Evolutionary conservation across 257 asterid species (phyloP).

Genomic region (Solanum corneliomulleri): DNA sequence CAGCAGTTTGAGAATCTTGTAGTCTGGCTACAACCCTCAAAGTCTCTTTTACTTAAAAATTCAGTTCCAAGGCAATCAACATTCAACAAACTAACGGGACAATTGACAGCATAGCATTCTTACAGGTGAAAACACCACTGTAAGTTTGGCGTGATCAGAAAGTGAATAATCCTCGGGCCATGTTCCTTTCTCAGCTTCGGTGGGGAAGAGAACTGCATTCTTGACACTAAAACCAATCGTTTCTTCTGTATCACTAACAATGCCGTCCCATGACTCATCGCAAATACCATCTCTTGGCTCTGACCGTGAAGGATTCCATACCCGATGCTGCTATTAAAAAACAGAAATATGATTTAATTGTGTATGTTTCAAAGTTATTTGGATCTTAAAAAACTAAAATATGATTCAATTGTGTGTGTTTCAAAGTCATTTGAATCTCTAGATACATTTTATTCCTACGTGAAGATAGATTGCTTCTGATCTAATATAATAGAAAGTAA

Average conservation of each 20-base stretch:
- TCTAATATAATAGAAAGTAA: not conserved
- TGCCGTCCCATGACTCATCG: slow-evolving; percentile 25
- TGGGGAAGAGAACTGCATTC: slow-evolving; percentile 88
- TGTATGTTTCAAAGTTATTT: not conserved
- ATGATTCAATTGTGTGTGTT: not conserved
- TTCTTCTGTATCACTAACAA: slow-evolving; percentile 44
- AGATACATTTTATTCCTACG: not conserved
- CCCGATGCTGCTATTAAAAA: slow-evolving; percentile 44
- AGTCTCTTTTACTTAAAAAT: not conserved
- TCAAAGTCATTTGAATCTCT: not conserved
- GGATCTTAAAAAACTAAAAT: not conserved
- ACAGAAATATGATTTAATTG: not conserved
- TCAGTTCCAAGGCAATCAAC: not conserved
- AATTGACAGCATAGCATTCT: slow-evolving; percentile 75
- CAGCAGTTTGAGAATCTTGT: not conserved
- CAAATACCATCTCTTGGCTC: slow-evolving; percentile 33
- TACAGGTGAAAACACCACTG: slow-evolving; percentile 85
- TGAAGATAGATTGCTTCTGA: not conserved
- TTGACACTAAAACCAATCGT: slow-evolving; percentile 81
- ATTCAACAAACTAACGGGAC: slow-evolving; percentile 14
- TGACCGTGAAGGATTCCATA: slow-evolving; percentile 65
- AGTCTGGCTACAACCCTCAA: not conserved
- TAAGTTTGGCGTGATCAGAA: slow-evolving; percentile 92
- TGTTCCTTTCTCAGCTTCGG: slow-evolving; percentile 85
- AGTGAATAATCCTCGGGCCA: slow-evolving; percentile 97